Percentiles rank a stretch among this genome's conserved stretches.
Evolutionary conservation across 2,329 filamentous ascomycete species (phyloP).

Genomic region (Ophiostoma perfectum): DNA sequence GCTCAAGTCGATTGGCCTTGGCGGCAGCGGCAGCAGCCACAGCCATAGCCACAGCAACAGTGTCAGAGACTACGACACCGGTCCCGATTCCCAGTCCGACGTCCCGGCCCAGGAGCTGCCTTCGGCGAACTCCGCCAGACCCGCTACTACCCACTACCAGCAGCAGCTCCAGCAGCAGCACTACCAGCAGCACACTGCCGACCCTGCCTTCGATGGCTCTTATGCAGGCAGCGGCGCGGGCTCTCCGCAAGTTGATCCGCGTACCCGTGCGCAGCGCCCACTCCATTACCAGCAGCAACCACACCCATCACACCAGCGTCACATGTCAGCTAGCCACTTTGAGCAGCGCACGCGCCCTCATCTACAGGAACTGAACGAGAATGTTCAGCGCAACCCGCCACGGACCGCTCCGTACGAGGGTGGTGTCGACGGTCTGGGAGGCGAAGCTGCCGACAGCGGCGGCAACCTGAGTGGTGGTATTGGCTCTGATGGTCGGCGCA

Average conservation of each 20-base stretch:
- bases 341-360: conserved; percentile 23
- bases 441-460: conserved; percentile 30
- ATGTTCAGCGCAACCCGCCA: conserved; percentile 38
- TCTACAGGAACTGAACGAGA: conserved; percentile 39
- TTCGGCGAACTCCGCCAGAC: conserved; percentile 22
- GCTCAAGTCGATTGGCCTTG: conserved; percentile 56
- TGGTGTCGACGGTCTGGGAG: neutral
- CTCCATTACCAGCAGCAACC: conserved; percentile 20
- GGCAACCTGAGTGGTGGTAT: conserved; percentile 40
- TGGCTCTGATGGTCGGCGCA: neutral
- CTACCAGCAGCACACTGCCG: conserved; percentile 9
- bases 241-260: neutral
- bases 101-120: conserved; percentile 48
- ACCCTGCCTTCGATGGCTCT: neutral
- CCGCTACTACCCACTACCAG: conserved; percentile 30
- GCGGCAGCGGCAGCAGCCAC: neutral
- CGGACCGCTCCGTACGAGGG: conserved; percentile 39
- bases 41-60: neutral
- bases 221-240: neutral
- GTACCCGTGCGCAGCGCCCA: neutral
- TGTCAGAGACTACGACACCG: conserved; percentile 45
- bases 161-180: conserved; percentile 32
- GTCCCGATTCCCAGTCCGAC: conserved; percentile 48
- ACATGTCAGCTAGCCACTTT: conserved; percentile 18
- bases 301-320: conserved; percentile 28